These are phyloP conservation scores for Emmonsiellopsis sp. DNA, from an alignment of 2,329 filamentous ascomycete genomes.

Conservation along the genomic window DNA sequence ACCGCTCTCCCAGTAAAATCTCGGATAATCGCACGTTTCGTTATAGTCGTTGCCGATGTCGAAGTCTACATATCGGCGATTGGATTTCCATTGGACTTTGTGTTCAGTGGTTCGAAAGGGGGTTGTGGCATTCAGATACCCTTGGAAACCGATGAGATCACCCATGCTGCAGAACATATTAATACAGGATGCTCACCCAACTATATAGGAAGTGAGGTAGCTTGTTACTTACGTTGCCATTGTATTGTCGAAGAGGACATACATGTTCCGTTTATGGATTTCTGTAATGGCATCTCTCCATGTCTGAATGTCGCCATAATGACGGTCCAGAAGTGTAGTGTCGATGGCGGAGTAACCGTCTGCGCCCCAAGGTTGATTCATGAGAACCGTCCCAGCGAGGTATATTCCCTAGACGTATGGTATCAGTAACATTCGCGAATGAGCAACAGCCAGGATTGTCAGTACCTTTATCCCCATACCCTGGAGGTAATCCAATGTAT, in stretches of 20 bases:
- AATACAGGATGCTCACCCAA: background rate
- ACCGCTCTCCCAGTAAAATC: slow-evolving; percentile 54
- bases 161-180: slow-evolving; percentile 38
- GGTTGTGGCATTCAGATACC: slow-evolving; percentile 50
- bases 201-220: background rate
- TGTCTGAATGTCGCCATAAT: slow-evolving; percentile 50
- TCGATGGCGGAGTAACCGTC: slow-evolving; percentile 55
- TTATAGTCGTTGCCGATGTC: slow-evolving; percentile 45
- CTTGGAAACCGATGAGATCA: slow-evolving; percentile 55
- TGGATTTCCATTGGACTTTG: slow-evolving; percentile 48
- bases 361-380: slow-evolving; percentile 56
- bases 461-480: slow-evolving; percentile 54
- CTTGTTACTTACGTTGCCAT: slow-evolving; percentile 46
- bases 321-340: slow-evolving; percentile 54
- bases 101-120: slow-evolving; percentile 50
- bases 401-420: slow-evolving; percentile 43
- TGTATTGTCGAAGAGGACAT: slow-evolving; percentile 58
- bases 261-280: slow-evolving; percentile 56
- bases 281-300: slow-evolving; percentile 52
- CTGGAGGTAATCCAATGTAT: slow-evolving; percentile 55
- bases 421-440: slow-evolving; percentile 4
- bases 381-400: slow-evolving; percentile 54
- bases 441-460: background rate
- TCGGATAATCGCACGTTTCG: slow-evolving; percentile 48
- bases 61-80: slow-evolving; percentile 52